Base-by-base conservation (phyloP, 208 protist genomes). In the Wallacemonas sp. region DNA sequence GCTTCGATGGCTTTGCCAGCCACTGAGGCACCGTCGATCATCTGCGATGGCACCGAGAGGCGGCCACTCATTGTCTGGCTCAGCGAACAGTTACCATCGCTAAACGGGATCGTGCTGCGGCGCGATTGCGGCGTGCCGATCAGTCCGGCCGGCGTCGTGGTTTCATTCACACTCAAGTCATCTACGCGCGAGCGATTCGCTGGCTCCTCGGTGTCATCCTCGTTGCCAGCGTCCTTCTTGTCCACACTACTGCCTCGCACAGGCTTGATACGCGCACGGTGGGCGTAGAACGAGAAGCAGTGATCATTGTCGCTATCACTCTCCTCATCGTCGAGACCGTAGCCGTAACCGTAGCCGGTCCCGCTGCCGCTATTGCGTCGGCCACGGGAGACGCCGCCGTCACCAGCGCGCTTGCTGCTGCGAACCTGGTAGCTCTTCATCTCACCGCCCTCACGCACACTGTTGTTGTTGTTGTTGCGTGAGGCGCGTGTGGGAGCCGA, bases 211-310 rank as follows among this genome's bases (percentile, higher is more conserved):
- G 9, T 30, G 30, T 43, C 34, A 11, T 33, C 52, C n/a, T 33
- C 52, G 29, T 58, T 30, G 16, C 38, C 52, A 9, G 17, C 26
- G 9, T 24, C 52, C 32, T 19, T 58, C 52, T 58, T 58, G 30
- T 58, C 52, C 4, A 8, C 17, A 8, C 17, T 19, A 58, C 14
- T 27, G 9, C 52, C 52, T 12, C 52, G 52, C 17, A 58, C 52
- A 4, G 36, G 52, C 52, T 58, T 58, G 52, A 58, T 58, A 21
- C 52, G 52, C 52, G 52, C 32, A 17, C 52, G 52, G 21, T 61
- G 57, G 33, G 62, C 39, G 43, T 70, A 67, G 33, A 66, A 70
- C 21, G 72, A 70, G 47, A 73, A 70, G 48, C 56, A 70, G 24
- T 52, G 12, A 17, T 72, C 67, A 5, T 78, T 61, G 26, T 73